A percentile compares a stretch with the other conserved stretches of the same genome.
Conservation (phyloP, 208 protist genomes). For the Angomonas ambiguus region DNA sequence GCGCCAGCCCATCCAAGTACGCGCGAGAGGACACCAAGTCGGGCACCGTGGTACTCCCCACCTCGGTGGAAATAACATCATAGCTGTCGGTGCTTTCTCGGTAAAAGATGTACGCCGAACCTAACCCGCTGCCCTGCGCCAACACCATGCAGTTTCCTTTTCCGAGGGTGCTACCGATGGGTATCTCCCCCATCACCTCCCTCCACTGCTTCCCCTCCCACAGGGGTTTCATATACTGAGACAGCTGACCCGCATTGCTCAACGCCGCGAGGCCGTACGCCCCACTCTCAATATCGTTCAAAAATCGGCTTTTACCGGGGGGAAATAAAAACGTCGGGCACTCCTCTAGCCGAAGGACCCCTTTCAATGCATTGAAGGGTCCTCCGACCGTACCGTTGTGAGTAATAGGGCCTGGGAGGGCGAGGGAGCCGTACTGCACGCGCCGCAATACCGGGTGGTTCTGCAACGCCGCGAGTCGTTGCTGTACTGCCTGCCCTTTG, state of each 20-base stretch:
- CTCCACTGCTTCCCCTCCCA: conserved; percentile 65
- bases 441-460: conserved; percentile 23
- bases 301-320: conserved; percentile 33
- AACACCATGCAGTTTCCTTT: conserved; percentile 45
- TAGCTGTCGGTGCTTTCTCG: conserved; percentile 22
- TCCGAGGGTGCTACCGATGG: conserved; percentile 24
- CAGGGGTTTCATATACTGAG: conserved; percentile 60
- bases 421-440: conserved; percentile 41
- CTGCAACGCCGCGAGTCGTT: neutral
- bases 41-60: conserved; percentile 35
- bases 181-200: conserved; percentile 17
- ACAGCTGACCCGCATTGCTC: conserved; percentile 35
- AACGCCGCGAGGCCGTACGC: conserved; percentile 59
- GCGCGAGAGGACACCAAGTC: conserved; percentile 8
- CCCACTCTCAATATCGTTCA: conserved; percentile 69
- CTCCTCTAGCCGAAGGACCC: conserved; percentile 33
- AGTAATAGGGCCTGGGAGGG: conserved; percentile 54
- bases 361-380: conserved; percentile 70
- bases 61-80: conserved; percentile 50
- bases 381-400: conserved; percentile 36
- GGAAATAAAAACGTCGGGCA: conserved; percentile 58
- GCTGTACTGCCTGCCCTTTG: neutral
- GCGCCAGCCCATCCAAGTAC: conserved; percentile 22
- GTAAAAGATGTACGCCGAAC: conserved; percentile 61
- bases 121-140: conserved; percentile 60